Percentiles rank a stretch among this genome's conserved stretches.
Conservation (phyloP, 768 basidiomycete genomes). For the Ramaria rubella region DNA sequence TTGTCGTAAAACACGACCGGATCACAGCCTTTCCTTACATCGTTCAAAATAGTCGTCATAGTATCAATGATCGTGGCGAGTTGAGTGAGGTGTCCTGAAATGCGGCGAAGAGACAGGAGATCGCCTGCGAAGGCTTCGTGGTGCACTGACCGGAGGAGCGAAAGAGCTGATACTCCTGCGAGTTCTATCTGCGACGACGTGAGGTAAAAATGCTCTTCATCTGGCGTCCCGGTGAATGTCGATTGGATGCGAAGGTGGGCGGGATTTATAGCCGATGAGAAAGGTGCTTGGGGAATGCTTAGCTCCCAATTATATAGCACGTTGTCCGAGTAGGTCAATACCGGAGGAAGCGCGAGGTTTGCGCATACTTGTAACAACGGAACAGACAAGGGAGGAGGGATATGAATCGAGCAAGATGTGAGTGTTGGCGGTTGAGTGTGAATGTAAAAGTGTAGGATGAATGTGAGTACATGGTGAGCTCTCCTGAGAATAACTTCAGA, state of each 20-base stretch:
- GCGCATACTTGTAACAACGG: constrained; percentile 69
- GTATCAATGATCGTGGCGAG: constrained; percentile 61
- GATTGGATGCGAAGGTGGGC: constrained; percentile 54
- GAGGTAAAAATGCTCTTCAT: constrained; percentile 86
- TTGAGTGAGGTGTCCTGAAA: constrained; percentile 53
- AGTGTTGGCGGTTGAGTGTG: constrained; percentile 41
- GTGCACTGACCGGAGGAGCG: constrained; percentile 77
- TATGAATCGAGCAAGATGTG: constrained; percentile 37
- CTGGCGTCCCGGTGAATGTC: constrained; percentile 68
- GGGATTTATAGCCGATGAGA: constrained; percentile 26
- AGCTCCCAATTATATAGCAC: constrained; percentile 79
- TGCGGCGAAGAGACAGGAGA: constrained; percentile 38
- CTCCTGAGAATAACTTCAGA: constrained; percentile 58
- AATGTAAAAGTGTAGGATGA: constrained; percentile 72
- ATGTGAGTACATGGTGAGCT: constrained; percentile 67
- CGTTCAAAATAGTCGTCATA: constrained; percentile 51
- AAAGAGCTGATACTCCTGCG: constrained; percentile 75
- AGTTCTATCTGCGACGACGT: constrained; percentile 83
- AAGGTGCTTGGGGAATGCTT: constrained; percentile 28
- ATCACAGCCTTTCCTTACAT: constrained; percentile 62
- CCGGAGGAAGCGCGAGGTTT: constrained; percentile 73
- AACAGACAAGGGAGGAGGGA: constrained; percentile 65
- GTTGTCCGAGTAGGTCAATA: constrained; percentile 86
- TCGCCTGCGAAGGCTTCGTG: constrained; percentile 82
- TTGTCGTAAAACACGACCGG: constrained; percentile 66